A percentile compares a stretch with the other conserved stretches of the same genome.
Conservation (phyloP, 441 rosid species). For the Pelargonium australe region DNA sequence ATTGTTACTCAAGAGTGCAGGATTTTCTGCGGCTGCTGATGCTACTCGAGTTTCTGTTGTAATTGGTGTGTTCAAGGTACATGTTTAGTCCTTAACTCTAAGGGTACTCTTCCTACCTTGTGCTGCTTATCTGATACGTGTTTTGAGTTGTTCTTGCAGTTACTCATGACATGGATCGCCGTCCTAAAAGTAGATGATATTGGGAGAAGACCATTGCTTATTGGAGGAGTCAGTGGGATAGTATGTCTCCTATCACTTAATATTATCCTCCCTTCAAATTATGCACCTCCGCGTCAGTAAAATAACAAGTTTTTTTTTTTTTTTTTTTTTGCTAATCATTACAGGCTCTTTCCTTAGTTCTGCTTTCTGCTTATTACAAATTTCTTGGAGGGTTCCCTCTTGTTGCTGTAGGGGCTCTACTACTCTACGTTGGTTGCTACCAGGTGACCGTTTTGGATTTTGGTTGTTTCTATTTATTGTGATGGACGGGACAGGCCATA, state of each 20-base stretch:
- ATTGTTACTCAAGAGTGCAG: constrained; percentile 62
- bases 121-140: constrained; percentile 12
- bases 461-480: constrained; percentile 6
- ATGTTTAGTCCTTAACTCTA: constrained; percentile 3
- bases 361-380: constrained; percentile 85
- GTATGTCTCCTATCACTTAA: constrained; percentile 39
- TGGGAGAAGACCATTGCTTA: constrained; percentile 88
- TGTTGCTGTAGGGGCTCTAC: constrained; percentile 78
- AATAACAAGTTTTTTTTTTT: neutral
- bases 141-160: constrained; percentile 30
- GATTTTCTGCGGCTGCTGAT: constrained; percentile 96
- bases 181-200: constrained; percentile 89
- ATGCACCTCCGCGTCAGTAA: neutral
- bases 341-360: constrained; percentile 72
- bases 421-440: constrained; percentile 89
- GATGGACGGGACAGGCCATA: neutral
- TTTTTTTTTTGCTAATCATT: constrained; percentile 19
- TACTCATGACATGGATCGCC: constrained; percentile 86
- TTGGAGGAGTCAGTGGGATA: constrained; percentile 87
- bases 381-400: constrained; percentile 68
- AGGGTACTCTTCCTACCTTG: neutral
- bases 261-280: neutral
- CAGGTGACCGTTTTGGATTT: constrained; percentile 47
- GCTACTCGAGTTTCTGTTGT: constrained; percentile 90
- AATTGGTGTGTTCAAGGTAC: constrained; percentile 86